A percentile compares a stretch with the other conserved stretches of the same genome.
These are phyloP conservation scores for Globisporangium canariense DNA, from an alignment of 352 stramenopile genomes.

Conservation along the genomic window DNA sequence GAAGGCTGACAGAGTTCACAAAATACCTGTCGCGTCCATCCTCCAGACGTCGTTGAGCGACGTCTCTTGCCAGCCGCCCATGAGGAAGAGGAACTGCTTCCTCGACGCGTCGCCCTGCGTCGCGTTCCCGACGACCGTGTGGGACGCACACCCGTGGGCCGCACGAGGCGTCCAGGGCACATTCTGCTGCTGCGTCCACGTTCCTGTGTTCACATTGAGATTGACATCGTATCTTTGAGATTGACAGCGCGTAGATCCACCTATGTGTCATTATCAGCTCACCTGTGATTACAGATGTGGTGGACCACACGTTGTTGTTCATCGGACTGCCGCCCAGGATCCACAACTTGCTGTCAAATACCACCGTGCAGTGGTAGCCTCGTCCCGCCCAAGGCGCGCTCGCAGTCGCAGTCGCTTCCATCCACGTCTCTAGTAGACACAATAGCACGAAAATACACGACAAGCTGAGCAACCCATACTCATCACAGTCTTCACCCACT, in stretches of 20 bases:
- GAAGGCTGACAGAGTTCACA: background rate
- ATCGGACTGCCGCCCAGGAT: constrained; percentile 75
- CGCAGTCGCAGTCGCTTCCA: constrained; percentile 22
- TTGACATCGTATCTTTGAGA: too few relatives aligned
- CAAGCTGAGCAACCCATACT: background rate
- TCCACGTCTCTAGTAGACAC: constrained; percentile 37
- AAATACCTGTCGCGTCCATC: constrained; percentile 35
- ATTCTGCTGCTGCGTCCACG: constrained; percentile 41
- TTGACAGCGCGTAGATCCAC: too few relatives aligned
- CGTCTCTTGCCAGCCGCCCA: constrained; percentile 66
- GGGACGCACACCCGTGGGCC: constrained; percentile 52
- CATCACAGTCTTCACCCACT: background rate
- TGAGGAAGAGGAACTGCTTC: constrained; percentile 52
- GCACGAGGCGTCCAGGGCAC: constrained; percentile 55
- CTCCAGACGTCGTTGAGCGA: constrained; percentile 70
- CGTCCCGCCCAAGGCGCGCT: constrained; percentile 49
- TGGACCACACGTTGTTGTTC: constrained; percentile 80
- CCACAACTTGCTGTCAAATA: constrained; percentile 55
- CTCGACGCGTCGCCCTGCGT: constrained; percentile 52
- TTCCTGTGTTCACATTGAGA: background rate
- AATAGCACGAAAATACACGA: background rate
- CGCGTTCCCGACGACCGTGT: constrained; percentile 47
- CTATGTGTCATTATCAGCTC: background rate
- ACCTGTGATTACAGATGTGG: constrained; percentile 50
- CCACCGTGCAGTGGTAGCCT: constrained; percentile 72